A percentile compares a stretch with the other conserved stretches of the same genome.
phyloP scores from a whole-genome alignment of 257 asterid genomes.

The Schizonepeta tenuifolia region DNA sequence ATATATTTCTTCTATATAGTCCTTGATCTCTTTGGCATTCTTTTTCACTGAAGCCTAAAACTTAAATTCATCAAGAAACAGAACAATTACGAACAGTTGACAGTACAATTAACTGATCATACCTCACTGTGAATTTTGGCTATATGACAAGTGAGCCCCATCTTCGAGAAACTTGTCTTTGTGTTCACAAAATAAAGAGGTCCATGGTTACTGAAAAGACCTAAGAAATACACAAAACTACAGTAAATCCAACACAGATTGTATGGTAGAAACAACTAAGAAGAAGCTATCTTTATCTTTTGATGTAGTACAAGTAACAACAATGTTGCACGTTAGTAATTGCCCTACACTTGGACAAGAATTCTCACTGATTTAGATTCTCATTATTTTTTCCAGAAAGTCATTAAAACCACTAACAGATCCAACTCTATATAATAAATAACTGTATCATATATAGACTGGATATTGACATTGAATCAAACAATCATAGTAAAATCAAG shows the following conservation, averaged over 20 bases:
- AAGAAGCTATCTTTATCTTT: neutral
- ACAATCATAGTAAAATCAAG: neutral
- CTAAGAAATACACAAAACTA: constrained; percentile 33
- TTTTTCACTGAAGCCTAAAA: constrained; percentile 87
- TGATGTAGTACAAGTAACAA: neutral
- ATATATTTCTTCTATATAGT: constrained; percentile 84
- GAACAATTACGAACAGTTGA: constrained; percentile 21
- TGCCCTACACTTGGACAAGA: constrained; percentile 1
- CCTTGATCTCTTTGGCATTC: constrained; percentile 91
- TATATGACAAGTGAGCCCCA: constrained; percentile 96
- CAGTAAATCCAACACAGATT: neutral
- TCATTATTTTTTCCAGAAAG: neutral
- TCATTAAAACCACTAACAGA: constrained; percentile 18
- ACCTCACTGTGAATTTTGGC: constrained; percentile 75
- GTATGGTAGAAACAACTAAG: neutral
- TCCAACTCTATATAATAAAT: constrained; percentile 8
- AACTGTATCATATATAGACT: no score
- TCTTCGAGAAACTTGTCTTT: constrained; percentile 78
- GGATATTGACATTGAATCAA: neutral
- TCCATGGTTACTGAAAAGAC: constrained; percentile 81
- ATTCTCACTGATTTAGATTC: neutral
- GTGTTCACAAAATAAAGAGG: constrained; percentile 82
- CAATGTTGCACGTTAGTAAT: constrained; percentile 8
- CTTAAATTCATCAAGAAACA: constrained; percentile 33
- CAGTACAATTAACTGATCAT: constrained; percentile 12